These are phyloP conservation scores for Polysphondylium violaceum DNA, from an alignment of 78 protist species.

Conservation along the genomic window DNA sequence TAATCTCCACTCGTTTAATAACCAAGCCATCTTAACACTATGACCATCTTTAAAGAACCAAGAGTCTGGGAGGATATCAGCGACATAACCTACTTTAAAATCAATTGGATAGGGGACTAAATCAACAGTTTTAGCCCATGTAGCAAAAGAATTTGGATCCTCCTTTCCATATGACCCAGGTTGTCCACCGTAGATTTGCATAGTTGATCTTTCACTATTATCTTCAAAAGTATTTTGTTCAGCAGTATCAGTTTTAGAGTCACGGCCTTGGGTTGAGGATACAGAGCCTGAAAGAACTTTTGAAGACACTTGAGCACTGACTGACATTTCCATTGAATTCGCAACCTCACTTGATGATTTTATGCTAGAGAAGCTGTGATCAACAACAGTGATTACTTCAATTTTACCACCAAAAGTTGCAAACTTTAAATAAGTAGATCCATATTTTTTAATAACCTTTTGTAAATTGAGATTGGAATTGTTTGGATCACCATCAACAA, in stretches of 20 bases:
- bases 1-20: too few relatives aligned
- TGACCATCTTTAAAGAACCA: too few relatives aligned
- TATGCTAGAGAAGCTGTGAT: neutral
- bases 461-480: too few relatives aligned
- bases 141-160: neutral
- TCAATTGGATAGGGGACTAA: slow-evolving; percentile 29
- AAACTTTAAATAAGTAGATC: neutral
- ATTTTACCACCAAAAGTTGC: slow-evolving; percentile 28
- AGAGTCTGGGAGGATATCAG: slow-evolving; percentile 1
- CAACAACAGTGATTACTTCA: neutral
- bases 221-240: neutral
- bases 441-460: slow-evolving; percentile 20
- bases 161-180: slow-evolving; percentile 21
- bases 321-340: neutral
- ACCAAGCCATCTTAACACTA: too few relatives aligned
- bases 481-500: too few relatives aligned
- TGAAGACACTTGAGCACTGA: neutral
- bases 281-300: neutral
- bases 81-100: neutral
- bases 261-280: neutral
- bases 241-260: neutral
- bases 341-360: neutral
- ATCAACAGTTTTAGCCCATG: slow-evolving; percentile 11
- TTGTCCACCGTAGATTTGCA: slow-evolving; percentile 21
- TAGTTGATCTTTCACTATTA: neutral